phyloP scores from a whole-genome alignment of 768 basidiomycete genomes.

The Phylloporus rhodoxanthus region DNA sequence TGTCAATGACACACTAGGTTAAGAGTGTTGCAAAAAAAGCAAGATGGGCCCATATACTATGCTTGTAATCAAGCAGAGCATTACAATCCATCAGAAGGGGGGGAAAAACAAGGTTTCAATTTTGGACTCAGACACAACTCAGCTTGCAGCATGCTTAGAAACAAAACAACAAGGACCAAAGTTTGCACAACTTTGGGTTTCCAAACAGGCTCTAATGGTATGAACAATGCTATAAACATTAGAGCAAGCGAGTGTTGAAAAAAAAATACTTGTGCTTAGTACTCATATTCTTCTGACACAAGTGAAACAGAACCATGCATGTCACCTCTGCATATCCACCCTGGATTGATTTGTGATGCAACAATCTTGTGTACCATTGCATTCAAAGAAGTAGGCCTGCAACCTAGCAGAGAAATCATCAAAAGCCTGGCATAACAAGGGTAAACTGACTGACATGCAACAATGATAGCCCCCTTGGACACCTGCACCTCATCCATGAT shows the following conservation, averaged over 20 bases:
- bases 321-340: conserved; percentile 48
- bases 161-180: too few species aligned
- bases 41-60: too few species aligned
- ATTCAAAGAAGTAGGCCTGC: conserved; percentile 67
- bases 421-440: not conserved
- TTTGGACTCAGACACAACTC: too few species aligned
- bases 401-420: conserved; percentile 39
- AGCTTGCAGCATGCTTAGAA: too few species aligned
- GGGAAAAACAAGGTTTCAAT: too few species aligned
- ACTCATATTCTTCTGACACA: conserved; percentile 64
- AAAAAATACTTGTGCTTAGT: conserved; percentile 17
- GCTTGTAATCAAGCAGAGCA: too few species aligned
- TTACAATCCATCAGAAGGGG: too few species aligned
- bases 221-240: too few species aligned
- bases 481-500: conserved; percentile 58
- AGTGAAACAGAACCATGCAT: conserved; percentile 54
- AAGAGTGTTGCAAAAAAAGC: too few species aligned
- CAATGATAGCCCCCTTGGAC: conserved; percentile 52
- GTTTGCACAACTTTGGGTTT: too few species aligned
- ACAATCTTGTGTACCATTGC: conserved; percentile 62
- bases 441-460: conserved; percentile 53
- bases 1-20: too few species aligned
- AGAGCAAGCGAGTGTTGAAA: not conserved
- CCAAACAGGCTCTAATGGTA: too few species aligned
- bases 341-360: conserved; percentile 53